phyloP scores from a whole-genome alignment of 2,329 filamentous ascomycete species.

The Plenodomus biglobosus region DNA sequence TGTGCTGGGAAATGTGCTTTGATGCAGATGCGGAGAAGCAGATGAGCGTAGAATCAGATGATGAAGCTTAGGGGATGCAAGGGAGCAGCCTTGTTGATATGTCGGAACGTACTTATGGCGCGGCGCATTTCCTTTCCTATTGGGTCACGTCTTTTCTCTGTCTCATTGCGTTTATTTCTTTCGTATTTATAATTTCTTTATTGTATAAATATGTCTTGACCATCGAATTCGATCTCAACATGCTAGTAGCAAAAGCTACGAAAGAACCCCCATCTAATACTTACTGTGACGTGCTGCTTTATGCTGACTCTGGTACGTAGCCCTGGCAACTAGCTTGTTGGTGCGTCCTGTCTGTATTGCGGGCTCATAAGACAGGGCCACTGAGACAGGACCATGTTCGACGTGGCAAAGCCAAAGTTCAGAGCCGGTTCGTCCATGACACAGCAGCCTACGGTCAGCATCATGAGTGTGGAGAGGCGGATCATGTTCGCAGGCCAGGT shows the following conservation, averaged over 20 bases:
- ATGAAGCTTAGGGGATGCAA: slow-evolving; percentile 9
- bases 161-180: slow-evolving; percentile 4
- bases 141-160: neutral
- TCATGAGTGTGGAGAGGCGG: neutral
- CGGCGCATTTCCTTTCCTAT: slow-evolving; percentile 1
- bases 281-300: neutral
- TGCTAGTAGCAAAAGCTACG: neutral
- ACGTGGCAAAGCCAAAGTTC: neutral
- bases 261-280: neutral
- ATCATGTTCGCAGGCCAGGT: slow-evolving; percentile 1
- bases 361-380: neutral
- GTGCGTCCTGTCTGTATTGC: neutral
- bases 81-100: slow-evolving; percentile 3
- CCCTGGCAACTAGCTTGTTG: neutral
- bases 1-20: slow-evolving; percentile 52
- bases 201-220: neutral
- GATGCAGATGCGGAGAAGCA: slow-evolving; percentile 44
- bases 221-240: neutral
- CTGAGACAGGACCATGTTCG: neutral
- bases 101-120: slow-evolving; percentile 9
- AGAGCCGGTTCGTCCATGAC: neutral
- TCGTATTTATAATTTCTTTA: neutral
- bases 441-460: neutral
- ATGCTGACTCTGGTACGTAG: neutral
- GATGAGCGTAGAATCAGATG: slow-evolving; percentile 10